phyloP scores from a whole-genome alignment of 2,329 filamentous ascomycete species.

The Phialophora verrucosa region DNA sequence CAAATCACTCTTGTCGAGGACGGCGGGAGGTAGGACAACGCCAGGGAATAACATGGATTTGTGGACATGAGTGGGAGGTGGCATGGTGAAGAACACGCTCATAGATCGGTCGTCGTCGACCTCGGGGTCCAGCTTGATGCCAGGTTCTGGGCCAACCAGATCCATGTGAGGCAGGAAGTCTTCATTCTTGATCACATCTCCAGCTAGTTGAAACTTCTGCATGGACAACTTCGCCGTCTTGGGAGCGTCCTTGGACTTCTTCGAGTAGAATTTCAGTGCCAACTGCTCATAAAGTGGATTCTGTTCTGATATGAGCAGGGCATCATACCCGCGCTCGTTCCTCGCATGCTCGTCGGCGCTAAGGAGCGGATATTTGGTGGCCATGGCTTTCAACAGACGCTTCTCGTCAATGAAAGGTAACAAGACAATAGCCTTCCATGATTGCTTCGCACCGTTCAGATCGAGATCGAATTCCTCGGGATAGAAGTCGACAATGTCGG shows the following conservation, averaged over 20 bases:
- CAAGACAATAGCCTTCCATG: constrained; percentile 93
- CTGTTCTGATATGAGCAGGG: constrained; percentile 80
- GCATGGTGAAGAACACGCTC: constrained; percentile 86
- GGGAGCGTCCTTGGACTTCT: constrained; percentile 68
- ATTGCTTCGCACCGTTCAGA: constrained; percentile 96
- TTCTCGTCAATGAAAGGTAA: constrained; percentile 96
- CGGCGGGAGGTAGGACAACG: constrained; percentile 72
- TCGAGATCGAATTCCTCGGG: constrained; percentile 92
- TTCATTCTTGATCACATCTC: constrained; percentile 79
- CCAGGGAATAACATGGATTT: constrained; percentile 95
- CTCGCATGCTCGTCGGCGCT: constrained; percentile 76
- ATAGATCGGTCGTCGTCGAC: constrained; percentile 86
- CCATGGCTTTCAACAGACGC: constrained; percentile 80
- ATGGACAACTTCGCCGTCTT: constrained; percentile 75
- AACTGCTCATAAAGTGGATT: constrained; percentile 88
- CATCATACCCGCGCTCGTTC: constrained; percentile 80
- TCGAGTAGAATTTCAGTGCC: constrained; percentile 85
- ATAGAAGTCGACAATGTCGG: constrained; percentile 96
- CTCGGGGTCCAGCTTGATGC: constrained; percentile 69
- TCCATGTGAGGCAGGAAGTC: constrained; percentile 83
- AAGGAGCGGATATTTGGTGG: constrained; percentile 78
- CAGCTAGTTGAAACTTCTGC: constrained; percentile 74
- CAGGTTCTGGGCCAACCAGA: constrained; percentile 76
- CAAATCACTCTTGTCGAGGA: constrained; percentile 76
- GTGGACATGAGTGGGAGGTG: constrained; percentile 72